Percentiles rank a stretch among this genome's conserved stretches.
Evolutionary conservation across 768 basidiomycete species (phyloP).

Genomic region (Pleurotus ostreatus): DNA sequence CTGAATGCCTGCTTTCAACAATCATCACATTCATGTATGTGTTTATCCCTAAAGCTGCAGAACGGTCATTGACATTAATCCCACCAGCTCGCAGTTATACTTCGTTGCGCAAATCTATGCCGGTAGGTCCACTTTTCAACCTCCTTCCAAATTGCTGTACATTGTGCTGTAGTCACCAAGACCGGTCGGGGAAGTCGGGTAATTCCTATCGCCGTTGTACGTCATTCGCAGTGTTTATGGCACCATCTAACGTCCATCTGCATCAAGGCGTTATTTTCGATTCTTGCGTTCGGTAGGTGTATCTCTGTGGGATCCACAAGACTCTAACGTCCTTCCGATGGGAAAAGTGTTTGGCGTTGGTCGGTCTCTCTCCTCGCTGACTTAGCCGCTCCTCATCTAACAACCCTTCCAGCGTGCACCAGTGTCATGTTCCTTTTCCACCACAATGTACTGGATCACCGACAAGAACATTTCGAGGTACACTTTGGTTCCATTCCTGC

Average conservation of each 20-base stretch:
- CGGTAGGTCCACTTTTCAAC: constrained; percentile 17
- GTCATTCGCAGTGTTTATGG: constrained; percentile 7
- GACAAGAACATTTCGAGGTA: constrained; percentile 22
- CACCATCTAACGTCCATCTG: not conserved
- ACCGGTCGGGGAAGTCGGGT: constrained; percentile 17
- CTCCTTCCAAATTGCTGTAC: not conserved
- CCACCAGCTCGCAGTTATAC: constrained; percentile 37
- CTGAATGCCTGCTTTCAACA: constrained; percentile 39
- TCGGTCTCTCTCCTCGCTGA: not conserved
- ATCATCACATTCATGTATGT: constrained; percentile 37
- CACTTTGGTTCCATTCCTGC: constrained; percentile 3
- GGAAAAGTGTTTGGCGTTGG: constrained; percentile 11
- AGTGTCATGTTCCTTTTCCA: constrained; percentile 8
- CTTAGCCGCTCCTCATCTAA: not conserved
- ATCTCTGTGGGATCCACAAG: not conserved
- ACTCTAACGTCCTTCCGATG: not conserved
- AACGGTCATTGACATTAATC: not conserved
- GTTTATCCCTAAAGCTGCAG: not conserved
- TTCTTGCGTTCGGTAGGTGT: constrained; percentile 27
- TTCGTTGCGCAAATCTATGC: constrained; percentile 37
- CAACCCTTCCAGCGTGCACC: constrained; percentile 6
- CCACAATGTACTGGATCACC: constrained; percentile 1
- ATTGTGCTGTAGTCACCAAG: constrained; percentile 1
- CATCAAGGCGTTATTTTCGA: constrained; percentile 18
- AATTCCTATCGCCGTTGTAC: constrained; percentile 25